Evolutionary conservation across 2,329 filamentous ascomycete genomes (phyloP).

Genomic region (Metarhizium robertsii): DNA sequence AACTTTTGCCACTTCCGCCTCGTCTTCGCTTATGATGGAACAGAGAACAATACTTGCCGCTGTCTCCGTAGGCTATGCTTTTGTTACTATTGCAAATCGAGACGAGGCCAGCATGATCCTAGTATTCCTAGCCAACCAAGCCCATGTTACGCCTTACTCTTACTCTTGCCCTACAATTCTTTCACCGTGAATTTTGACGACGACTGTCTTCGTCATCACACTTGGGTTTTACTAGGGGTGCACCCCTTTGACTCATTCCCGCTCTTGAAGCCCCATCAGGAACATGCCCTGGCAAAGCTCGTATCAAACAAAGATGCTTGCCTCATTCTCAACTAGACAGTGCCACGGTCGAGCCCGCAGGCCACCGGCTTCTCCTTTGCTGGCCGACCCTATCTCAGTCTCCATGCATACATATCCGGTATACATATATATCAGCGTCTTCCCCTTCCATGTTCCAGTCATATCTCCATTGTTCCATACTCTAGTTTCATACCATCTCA

Average conservation of each 20-base stretch:
- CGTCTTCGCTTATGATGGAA: not conserved
- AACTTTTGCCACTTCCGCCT: not conserved
- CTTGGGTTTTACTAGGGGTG: not conserved
- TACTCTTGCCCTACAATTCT: not conserved
- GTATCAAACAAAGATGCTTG: conserved; percentile 1
- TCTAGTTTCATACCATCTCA: not conserved
- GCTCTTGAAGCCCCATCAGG: not conserved
- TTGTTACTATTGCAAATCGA: not conserved
- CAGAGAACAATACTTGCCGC: not conserved
- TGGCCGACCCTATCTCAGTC: not conserved
- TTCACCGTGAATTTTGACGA: not conserved
- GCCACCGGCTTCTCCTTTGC: too few species aligned
- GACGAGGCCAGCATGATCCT: not conserved
- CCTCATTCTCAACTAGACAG: not conserved
- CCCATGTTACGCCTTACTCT: not conserved
- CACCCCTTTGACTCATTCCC: conserved; percentile 3
- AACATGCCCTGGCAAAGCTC: not conserved
- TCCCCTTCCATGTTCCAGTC: not conserved
- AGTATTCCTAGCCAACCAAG: not conserved
- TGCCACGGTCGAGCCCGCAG: not conserved
- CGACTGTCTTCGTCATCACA: not conserved
- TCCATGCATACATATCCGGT: not conserved
- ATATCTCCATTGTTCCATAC: not conserved
- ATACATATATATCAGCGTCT: not conserved
- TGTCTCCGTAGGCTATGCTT: not conserved